Percentiles rank a stretch among this genome's conserved stretches.
Conservation (phyloP, 108 stramenopile species). For the Cylindrotheca closterium region DNA sequence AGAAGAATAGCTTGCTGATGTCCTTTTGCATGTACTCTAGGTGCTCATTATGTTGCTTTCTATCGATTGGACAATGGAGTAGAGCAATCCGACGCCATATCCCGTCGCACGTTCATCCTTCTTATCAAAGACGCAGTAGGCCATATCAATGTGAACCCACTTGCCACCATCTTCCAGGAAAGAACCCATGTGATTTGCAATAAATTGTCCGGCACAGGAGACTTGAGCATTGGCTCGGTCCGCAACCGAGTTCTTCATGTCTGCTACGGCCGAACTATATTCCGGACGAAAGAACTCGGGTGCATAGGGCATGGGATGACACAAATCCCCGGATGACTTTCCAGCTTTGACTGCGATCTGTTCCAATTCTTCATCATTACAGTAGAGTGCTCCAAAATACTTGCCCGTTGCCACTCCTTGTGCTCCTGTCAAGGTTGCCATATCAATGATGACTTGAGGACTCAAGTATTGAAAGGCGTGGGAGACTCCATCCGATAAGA, state of each 20-base stretch:
- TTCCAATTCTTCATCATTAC: slow-evolving; percentile 72
- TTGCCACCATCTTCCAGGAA: slow-evolving; percentile 26
- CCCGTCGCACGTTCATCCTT: slow-evolving; percentile 86
- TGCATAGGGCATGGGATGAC: slow-evolving; percentile 70
- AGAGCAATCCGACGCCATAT: slow-evolving; percentile 85
- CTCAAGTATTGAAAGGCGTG: slow-evolving; percentile 65
- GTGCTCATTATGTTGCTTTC: neutral
- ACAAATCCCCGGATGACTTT: slow-evolving; percentile 64
- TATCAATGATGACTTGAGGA: slow-evolving; percentile 41
- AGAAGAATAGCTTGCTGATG: too few species aligned
- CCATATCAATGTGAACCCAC: slow-evolving; percentile 92
- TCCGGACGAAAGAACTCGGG: slow-evolving; percentile 78
- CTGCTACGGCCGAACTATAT: slow-evolving; percentile 75
- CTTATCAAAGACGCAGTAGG: slow-evolving; percentile 53
- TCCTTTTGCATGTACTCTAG: too few species aligned
- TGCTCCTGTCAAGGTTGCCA: slow-evolving; percentile 91
- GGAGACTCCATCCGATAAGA: slow-evolving; percentile 78
- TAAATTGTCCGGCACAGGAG: slow-evolving; percentile 88
- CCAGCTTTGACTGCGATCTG: slow-evolving; percentile 43
- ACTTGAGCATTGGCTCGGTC: slow-evolving; percentile 80
- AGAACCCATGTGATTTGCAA: slow-evolving; percentile 72
- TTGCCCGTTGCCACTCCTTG: slow-evolving; percentile 80
- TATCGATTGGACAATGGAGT: neutral
- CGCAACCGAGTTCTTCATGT: slow-evolving; percentile 88
- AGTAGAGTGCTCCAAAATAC: slow-evolving; percentile 69